phyloP scores from a whole-genome alignment of 345 rosid genomes.

The Salix purpurea region DNA sequence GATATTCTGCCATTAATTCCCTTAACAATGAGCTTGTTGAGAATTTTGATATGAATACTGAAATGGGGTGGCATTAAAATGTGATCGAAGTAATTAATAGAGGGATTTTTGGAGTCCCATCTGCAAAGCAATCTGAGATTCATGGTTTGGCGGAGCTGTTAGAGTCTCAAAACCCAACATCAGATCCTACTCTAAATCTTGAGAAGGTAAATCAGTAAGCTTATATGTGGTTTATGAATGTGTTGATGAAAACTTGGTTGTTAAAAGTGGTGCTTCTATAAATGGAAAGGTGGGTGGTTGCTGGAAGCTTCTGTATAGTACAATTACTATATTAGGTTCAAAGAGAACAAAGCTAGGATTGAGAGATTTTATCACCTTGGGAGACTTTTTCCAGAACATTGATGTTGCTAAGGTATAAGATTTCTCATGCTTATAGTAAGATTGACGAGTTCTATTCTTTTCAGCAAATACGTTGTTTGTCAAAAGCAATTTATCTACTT shows the following conservation, averaged over 20 bases:
- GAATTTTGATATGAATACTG: background rate
- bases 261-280: constrained; percentile 10
- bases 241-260: background rate
- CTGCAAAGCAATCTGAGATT: constrained; percentile 63
- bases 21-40: background rate
- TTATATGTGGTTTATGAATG: background rate
- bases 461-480: background rate
- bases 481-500: background rate
- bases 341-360: constrained; percentile 83
- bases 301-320: constrained; percentile 78
- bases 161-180: constrained; percentile 79
- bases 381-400: constrained; percentile 68
- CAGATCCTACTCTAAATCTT: constrained; percentile 58
- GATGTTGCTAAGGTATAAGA: constrained; percentile 59
- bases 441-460: background rate
- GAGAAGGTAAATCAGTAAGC: constrained; percentile 38
- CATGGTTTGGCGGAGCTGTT: constrained; percentile 50
- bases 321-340: constrained; percentile 71
- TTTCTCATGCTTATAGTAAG: background rate
- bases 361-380: constrained; percentile 74
- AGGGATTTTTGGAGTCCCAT: constrained; percentile 72
- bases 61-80: background rate
- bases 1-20: background rate
- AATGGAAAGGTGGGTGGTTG: constrained; percentile 58
- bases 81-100: constrained; percentile 54